Evolutionary conservation across 345 rosid species (phyloP).

Genomic region (Raphanus raphanistrum): DNA sequence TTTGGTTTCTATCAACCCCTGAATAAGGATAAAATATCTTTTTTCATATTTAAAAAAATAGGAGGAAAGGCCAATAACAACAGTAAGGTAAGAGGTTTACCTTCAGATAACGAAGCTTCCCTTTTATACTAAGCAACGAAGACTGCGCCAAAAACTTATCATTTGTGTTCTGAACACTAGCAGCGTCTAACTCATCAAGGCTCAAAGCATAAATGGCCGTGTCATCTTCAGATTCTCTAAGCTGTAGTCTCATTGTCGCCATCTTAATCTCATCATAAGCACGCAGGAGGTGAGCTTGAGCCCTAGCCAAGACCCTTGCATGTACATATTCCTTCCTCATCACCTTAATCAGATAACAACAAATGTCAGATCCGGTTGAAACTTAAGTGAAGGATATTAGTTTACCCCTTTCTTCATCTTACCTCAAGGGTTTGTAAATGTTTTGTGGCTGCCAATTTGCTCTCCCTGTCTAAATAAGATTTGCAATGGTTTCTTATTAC

Average conservation of each 20-base stretch:
- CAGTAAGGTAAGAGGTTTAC: slow-evolving; percentile 38
- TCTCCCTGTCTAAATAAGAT: slow-evolving; percentile 57
- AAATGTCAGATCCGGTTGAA: slow-evolving; percentile 34
- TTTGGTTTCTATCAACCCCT: slow-evolving; percentile 78
- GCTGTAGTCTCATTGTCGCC: slow-evolving; percentile 84
- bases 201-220: slow-evolving; percentile 74
- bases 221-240: slow-evolving; percentile 74
- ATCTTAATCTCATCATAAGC: slow-evolving; percentile 93
- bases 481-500: slow-evolving; percentile 78
- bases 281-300: slow-evolving; percentile 80
- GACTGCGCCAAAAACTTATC: slow-evolving; percentile 78
- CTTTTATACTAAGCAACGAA: slow-evolving; percentile 59
- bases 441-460: slow-evolving; percentile 59
- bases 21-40: slow-evolving; percentile 21
- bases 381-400: slow-evolving; percentile 1
- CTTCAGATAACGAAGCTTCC: slow-evolving; percentile 93
- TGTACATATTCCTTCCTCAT: slow-evolving; percentile 87
- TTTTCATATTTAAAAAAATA: not conserved
- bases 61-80: slow-evolving; percentile 11
- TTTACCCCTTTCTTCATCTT: slow-evolving; percentile 11
- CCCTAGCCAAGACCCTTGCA: slow-evolving; percentile 78
- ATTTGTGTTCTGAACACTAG: slow-evolving; percentile 67
- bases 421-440: slow-evolving; percentile 85
- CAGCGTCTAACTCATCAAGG: slow-evolving; percentile 67
- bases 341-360: slow-evolving; percentile 44